Base-by-base conservation (phyloP, 768 basidiomycete genomes). In the Zangia roseola region DNA sequence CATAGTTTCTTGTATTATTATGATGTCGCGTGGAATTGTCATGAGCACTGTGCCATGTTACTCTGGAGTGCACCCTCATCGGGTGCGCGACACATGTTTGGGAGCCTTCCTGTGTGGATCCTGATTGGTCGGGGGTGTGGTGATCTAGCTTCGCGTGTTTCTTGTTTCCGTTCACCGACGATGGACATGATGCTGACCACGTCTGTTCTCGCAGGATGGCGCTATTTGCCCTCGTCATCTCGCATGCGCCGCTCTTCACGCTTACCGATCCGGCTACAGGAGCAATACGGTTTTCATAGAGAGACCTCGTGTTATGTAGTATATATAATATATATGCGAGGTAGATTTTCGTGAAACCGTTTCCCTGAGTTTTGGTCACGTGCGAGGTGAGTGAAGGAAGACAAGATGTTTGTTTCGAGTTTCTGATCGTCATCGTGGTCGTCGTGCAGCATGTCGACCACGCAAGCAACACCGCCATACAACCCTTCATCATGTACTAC, bases 171-270 rank as follows among this genome's bases (percentile, higher is more conserved):
- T 56, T 47, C 50, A 33, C 59, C 53, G 59, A 64, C 53, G 59
- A 47, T 39, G 51, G 45, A 53, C 58, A 50, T 58, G 50, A 56
- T 39, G 45, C 57, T 65, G 48, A 67, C 60, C 63, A 57, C 53
- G 63, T 49, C 35, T 56, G 40, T 57, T 56, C 60, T 42, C 60
- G 62, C 55, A 69, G 66, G 64, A 69, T 69, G 55, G 68, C 66
- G 37, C 39, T 62, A 45, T 66, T 68, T 40, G 68, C 56, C 35
- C 55, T 68, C 13, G 42, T 68, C 47, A 45, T 68, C 6, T 66
- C 68, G 14, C 66, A 68, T 40, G 62, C 56, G 51, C 62, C 68
- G 28, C 39, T 68, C 43, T 66, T 68, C 54, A 61, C 54, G 25
- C 45, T 69, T 43, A 63, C 68, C 45, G 68, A 68, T 54, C 63